Evolutionary conservation across 768 basidiomycete genomes (phyloP).

Genomic region (Leccinum disarticulatum): DNA sequence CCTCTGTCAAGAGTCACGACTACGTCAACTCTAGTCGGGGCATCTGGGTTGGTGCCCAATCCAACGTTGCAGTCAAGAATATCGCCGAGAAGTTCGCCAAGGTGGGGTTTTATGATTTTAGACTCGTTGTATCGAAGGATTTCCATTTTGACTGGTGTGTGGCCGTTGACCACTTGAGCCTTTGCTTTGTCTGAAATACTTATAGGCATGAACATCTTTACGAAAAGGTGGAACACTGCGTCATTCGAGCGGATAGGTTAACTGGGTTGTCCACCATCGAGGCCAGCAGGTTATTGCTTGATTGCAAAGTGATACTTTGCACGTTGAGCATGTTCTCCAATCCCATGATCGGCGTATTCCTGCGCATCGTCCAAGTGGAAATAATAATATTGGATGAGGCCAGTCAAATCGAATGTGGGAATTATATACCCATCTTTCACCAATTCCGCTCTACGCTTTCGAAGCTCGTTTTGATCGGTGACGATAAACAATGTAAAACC

Average conservation of each 20-base stretch:
- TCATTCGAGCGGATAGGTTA: slow-evolving; percentile 42
- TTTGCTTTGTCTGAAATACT: background rate
- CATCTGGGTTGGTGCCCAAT: slow-evolving; percentile 47
- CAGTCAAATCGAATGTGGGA: slow-evolving; percentile 44
- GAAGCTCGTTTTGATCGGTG: slow-evolving; percentile 43
- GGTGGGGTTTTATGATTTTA: slow-evolving; percentile 35
- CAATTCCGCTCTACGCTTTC: slow-evolving; percentile 25
- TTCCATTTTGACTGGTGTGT: slow-evolving; percentile 48
- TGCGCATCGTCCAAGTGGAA: slow-evolving; percentile 34
- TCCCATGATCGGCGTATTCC: slow-evolving; percentile 11
- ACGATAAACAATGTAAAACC: slow-evolving; percentile 37
- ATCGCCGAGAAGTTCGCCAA: slow-evolving; percentile 46
- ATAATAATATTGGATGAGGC: slow-evolving; percentile 48
- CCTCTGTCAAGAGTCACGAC: slow-evolving; percentile 29
- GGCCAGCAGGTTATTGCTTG: slow-evolving; percentile 27
- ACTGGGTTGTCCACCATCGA: slow-evolving; percentile 10
- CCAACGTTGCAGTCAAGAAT: slow-evolving; percentile 53
- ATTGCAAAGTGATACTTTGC: slow-evolving; percentile 42
- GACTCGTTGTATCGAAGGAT: slow-evolving; percentile 44
- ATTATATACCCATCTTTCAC: slow-evolving; percentile 39
- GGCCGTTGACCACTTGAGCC: background rate
- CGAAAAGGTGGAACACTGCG: slow-evolving; percentile 26
- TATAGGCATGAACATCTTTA: slow-evolving; percentile 56
- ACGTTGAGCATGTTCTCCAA: slow-evolving; percentile 49
- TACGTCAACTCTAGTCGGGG: slow-evolving; percentile 6